Conservation (phyloP, 768 basidiomycete species). For the Tricholoma sp. region DNA sequence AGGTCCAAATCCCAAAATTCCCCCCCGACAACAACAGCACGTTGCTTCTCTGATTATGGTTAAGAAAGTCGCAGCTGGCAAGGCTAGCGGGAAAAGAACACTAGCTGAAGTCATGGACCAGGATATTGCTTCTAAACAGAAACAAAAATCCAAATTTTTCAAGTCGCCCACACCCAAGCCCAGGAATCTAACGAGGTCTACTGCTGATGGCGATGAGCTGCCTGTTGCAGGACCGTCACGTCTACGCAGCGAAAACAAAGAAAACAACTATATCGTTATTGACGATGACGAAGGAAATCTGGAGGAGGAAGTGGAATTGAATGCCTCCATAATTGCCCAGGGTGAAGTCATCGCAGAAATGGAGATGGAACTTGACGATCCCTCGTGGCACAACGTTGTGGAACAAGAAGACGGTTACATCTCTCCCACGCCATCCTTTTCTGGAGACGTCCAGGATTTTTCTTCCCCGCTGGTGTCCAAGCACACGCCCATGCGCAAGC, state of each 20-base stretch:
- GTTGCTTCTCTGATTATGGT: slow-evolving; percentile 12
- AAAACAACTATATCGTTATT: slow-evolving; percentile 32
- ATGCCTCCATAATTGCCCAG: slow-evolving; percentile 33
- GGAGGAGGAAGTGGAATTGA: slow-evolving; percentile 21
- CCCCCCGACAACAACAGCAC: slow-evolving; percentile 17
- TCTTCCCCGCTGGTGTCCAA: slow-evolving; percentile 53
- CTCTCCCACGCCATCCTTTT: slow-evolving; percentile 59
- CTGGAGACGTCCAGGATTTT: slow-evolving; percentile 54
- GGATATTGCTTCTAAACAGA: slow-evolving; percentile 44
- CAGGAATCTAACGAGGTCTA: slow-evolving; percentile 11
- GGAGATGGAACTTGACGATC: slow-evolving; percentile 38
- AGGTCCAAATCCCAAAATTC: slow-evolving; percentile 41
- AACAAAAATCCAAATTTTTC: slow-evolving; percentile 38
- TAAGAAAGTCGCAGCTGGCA: slow-evolving; percentile 36
- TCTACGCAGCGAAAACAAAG: slow-evolving; percentile 30
- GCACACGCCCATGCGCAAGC: slow-evolving; percentile 10
- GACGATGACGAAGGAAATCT: slow-evolving; percentile 16
- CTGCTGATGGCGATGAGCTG: slow-evolving; percentile 2
- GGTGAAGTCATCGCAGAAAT: slow-evolving; percentile 32
- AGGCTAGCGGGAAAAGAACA: slow-evolving; percentile 72
- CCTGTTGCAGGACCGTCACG: slow-evolving; percentile 30
- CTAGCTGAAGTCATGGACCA: slow-evolving; percentile 66
- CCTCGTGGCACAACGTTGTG: slow-evolving; percentile 38
- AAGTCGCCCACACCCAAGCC: slow-evolving; percentile 6
- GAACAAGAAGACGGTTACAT: slow-evolving; percentile 80